Evolutionary conservation across 2,329 filamentous ascomycete genomes (phyloP).

Genomic region (Fusarium tanahbumbuense): DNA sequence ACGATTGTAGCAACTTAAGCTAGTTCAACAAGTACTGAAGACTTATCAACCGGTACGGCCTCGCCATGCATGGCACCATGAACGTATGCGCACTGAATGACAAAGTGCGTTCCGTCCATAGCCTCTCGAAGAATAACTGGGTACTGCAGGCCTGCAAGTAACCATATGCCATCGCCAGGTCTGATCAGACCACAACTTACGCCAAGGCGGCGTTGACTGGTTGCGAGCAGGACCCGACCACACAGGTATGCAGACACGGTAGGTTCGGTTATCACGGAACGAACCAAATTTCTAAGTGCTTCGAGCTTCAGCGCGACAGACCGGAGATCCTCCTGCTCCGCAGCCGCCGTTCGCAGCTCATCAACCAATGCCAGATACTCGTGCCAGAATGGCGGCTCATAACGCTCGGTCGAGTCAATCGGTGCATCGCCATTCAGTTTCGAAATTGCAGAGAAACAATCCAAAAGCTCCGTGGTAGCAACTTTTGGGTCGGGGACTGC

Average conservation of each 20-base stretch:
- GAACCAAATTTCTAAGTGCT: background rate
- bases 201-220: rapidly evolving
- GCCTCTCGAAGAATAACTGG: rapidly evolving
- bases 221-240: background rate
- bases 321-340: background rate
- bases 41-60: background rate
- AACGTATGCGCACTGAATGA: background rate
- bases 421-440: no score
- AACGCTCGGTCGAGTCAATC: no score
- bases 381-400: no score
- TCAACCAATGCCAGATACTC: background rate
- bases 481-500: no score
- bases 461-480: no score
- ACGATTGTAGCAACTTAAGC: background rate
- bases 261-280: background rate
- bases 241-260: background rate
- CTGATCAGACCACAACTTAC: rapidly evolving
- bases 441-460: no score
- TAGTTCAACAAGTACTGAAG: background rate
- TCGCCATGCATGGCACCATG: background rate
- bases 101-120: rapidly evolving
- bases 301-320: background rate
- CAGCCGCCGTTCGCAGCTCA: background rate
- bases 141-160: background rate
- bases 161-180: background rate